A percentile compares a stretch with the other conserved stretches of the same genome.
These are phyloP conservation scores for Ustilago cynodontis DNA, from an alignment of 1,284 basidiomycete species.

Conservation along the genomic window DNA sequence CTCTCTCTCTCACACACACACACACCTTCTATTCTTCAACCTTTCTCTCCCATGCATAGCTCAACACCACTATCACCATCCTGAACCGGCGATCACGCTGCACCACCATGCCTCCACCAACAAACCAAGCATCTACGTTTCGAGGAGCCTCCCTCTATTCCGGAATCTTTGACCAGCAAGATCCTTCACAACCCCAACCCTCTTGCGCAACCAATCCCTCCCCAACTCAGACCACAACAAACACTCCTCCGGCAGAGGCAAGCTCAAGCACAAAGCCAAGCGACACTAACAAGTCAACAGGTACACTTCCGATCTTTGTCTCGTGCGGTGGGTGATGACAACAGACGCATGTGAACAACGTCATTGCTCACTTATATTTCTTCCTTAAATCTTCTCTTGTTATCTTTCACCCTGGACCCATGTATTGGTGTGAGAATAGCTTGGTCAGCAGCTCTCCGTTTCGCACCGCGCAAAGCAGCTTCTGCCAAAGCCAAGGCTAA, in stretches of 20 bases:
- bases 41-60: neutral
- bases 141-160: slow-evolving; percentile 53
- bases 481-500: slow-evolving; percentile 30
- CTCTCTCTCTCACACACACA: too few species aligned
- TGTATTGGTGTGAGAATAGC: slow-evolving; percentile 13
- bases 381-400: neutral
- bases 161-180: slow-evolving; percentile 46
- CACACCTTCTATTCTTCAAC: too few species aligned
- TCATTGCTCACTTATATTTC: slow-evolving; percentile 38
- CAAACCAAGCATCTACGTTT: slow-evolving; percentile 25
- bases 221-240: neutral
- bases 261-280: neutral
- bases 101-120: slow-evolving; percentile 16
- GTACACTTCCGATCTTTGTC: slow-evolving; percentile 38
- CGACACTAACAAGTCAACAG: slow-evolving; percentile 39
- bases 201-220: neutral
- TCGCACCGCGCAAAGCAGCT: slow-evolving; percentile 52
- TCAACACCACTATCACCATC: neutral
- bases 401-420: neutral
- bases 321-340: neutral
- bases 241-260: neutral
- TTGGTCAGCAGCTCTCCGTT: slow-evolving; percentile 62
- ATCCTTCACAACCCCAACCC: neutral
- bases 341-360: slow-evolving; percentile 14
- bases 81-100: neutral